A percentile compares a stretch with the other conserved stretches of the same genome.
Conservation (phyloP, 208 protist genomes). For the Acanthamoeba royreba region DNA sequence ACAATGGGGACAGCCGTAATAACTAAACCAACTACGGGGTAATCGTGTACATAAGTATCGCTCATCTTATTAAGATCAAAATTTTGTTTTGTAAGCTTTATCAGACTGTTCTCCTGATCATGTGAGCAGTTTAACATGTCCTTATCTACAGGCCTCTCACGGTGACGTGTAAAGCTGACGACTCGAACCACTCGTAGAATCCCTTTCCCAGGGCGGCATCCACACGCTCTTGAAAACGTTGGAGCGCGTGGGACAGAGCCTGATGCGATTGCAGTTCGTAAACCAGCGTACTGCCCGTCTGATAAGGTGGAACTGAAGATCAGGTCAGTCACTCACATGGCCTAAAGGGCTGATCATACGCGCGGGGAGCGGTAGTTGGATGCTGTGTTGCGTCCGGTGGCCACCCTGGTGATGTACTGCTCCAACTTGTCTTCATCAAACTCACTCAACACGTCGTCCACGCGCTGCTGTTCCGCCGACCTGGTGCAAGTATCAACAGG, state of each 20-base stretch:
- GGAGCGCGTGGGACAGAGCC: neutral
- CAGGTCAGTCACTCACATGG: no score
- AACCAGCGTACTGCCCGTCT: slow-evolving; percentile 1
- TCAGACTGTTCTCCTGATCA: no score
- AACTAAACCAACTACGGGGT: no score
- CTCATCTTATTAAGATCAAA: no score
- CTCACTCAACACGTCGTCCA: neutral
- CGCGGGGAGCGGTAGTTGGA: neutral
- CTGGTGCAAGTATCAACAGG: neutral
- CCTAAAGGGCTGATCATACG: no score
- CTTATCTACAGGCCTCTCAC: neutral
- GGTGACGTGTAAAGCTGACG: neutral
- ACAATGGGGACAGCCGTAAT: slow-evolving; percentile 74
- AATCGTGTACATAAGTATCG: no score
- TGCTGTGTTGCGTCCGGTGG: neutral
- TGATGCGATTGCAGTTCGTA: neutral
- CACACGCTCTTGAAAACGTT: neutral
- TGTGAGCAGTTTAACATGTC: neutral
- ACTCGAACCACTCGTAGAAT: neutral
- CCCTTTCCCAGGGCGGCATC: neutral
- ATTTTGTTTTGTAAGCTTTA: no score
- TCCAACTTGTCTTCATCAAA: neutral
- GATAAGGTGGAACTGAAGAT: no score
- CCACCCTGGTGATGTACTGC: neutral
- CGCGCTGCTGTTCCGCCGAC: neutral